A percentile compares a stretch with the other conserved stretches of the same genome.
Evolutionary conservation across 78 protist genomes (phyloP).

Genomic region (Mantamonas sphyraenae): DNA sequence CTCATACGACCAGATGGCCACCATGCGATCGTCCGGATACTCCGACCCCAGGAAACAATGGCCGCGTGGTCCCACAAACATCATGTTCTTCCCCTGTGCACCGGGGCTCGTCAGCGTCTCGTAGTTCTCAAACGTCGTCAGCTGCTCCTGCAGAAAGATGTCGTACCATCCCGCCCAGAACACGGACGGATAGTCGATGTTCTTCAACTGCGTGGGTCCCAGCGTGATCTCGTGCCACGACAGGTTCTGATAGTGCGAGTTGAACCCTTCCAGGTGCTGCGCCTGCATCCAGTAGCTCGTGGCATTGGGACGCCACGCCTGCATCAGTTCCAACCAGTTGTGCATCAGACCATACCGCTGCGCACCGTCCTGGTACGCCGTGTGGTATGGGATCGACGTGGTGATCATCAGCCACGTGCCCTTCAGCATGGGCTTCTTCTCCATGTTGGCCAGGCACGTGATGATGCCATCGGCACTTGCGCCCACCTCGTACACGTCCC

Average conservation of each 20-base stretch:
- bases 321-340: neutral
- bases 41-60: neutral
- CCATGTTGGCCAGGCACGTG: too few species aligned
- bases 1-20: neutral
- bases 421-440: too few species aligned
- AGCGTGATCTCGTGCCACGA: neutral
- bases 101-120: neutral
- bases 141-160: conserved; percentile 1
- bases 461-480: conserved; percentile 4
- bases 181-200: neutral
- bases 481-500: neutral
- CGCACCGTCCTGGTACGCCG: conserved; percentile 7
- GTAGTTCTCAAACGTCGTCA: neutral
- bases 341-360: neutral
- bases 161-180: conserved; percentile 12
- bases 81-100: neutral
- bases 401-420: neutral
- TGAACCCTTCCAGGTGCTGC: neutral
- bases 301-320: neutral
- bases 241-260: neutral
- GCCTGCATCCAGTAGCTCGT: neutral
- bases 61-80: conserved; percentile 5
- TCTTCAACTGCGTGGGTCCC: neutral
- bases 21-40: conserved; percentile 1
- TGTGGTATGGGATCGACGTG: neutral